Evolutionary conservation across 1,139 yeast genomes (phyloP), one percentile per base, ranked within the genome.

Genomic region (Magnusiomyces starmeri): DNA sequence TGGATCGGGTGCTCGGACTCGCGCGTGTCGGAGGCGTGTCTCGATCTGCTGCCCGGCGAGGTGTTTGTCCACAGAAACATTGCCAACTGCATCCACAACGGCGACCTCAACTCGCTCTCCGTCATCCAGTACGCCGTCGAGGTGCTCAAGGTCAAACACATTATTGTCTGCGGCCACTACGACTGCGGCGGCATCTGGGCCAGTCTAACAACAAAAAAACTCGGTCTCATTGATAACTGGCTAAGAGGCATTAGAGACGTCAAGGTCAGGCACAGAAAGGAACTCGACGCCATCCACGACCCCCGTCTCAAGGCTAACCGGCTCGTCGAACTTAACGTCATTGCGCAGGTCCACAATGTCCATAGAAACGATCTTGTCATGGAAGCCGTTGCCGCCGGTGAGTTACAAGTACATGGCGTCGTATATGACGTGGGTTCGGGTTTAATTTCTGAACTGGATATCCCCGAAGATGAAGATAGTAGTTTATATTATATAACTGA

Each of bases 1-100:
- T 90, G 97, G 95, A 85, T 92, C 57, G 97, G 97, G 3, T 92
- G 98, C 68, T 82, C 95, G 4, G 98, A 92, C 68, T 88, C 97
- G 12, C 81, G 98, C 60, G 87, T 86, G 54, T 86, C 90, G 51
- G 97, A 92, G 61, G 74, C 74, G 45, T 82, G 89, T 60, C 71
- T 92, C 52, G 90, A 90, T 35, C 72, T 85, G 53, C 64, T 70
- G 4, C 97, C 97, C 1, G 98, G 98, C 47, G 97, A 90, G 68
- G 79, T 89, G 10, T 90, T 92, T 72, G 87, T 92, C n/a, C 90
- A 87, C 67, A 80, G 96, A 65, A 89, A 89, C 63, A 86, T 92
- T 57, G 97, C 96, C 53, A 92, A 92, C 68, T 77, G 88, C 54
- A 77, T 90, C 52, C 71, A 75, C 50, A 76, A 84, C 51, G 81